Percentiles rank a stretch among this genome's conserved stretches.
These are phyloP conservation scores for Podospora conica DNA, from an alignment of 495 filamentous ascomycete genomes.

Conservation along the genomic window DNA sequence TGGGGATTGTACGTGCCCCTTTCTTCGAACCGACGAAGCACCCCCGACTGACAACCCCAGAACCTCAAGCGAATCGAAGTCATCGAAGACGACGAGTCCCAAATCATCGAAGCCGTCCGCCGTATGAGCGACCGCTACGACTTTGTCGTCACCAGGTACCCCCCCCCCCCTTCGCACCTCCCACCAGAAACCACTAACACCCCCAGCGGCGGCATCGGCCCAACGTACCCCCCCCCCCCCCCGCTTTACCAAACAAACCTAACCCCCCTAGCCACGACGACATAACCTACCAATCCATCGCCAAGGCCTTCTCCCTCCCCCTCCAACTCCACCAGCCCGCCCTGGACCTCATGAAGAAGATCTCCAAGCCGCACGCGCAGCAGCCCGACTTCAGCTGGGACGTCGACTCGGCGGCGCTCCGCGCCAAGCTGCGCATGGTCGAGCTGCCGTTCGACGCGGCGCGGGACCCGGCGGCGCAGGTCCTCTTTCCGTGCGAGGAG, in stretches of 20 bases:
- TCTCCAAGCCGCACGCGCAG: slow-evolving; percentile 64
- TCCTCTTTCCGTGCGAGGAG: slow-evolving; percentile 69
- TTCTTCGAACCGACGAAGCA: too few relatives aligned
- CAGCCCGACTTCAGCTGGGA: slow-evolving; percentile 83
- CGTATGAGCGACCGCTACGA: slow-evolving; percentile 87
- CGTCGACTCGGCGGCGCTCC: slow-evolving; percentile 65
- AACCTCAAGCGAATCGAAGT: slow-evolving; percentile 84
- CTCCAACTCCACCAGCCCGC: slow-evolving; percentile 70
- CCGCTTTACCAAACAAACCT: neutral
- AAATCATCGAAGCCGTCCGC: slow-evolving; percentile 81
- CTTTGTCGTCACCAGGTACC: slow-evolving; percentile 74
- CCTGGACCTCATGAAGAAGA: slow-evolving; percentile 71
- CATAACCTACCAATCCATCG: slow-evolving; percentile 93
- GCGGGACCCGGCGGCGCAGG: slow-evolving; percentile 54
- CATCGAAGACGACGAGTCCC: slow-evolving; percentile 81
- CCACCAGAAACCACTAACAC: slow-evolving; percentile 3
- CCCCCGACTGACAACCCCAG: slow-evolving; percentile 30
- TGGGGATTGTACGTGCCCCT: slow-evolving; percentile 59
- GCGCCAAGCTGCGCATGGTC: slow-evolving; percentile 84
- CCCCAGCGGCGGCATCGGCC: slow-evolving; percentile 80
- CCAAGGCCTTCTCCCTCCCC: slow-evolving; percentile 74
- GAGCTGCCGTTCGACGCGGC: slow-evolving; percentile 68
- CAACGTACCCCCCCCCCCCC: slow-evolving; percentile 54
- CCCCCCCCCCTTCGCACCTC: neutral
- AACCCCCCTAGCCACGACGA: slow-evolving; percentile 70